These are phyloP conservation scores for Neurospora crassa DNA, from an alignment of 2,329 filamentous ascomycete genomes.

Conservation along the genomic window DNA sequence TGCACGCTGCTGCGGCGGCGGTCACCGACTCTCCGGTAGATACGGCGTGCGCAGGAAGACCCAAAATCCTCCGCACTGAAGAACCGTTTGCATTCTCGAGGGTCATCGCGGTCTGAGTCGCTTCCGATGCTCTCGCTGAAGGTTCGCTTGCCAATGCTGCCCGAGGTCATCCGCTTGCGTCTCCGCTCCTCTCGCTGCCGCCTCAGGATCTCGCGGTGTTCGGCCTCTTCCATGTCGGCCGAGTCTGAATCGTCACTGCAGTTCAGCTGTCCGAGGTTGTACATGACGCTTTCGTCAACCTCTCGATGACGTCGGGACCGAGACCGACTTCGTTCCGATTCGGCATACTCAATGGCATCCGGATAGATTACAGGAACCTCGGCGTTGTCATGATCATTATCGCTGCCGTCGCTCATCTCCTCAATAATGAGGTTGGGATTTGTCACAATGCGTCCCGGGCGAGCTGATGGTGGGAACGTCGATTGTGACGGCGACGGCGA, in stretches of 20 bases:
- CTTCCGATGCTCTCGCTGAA: conserved; percentile 41
- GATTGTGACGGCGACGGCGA: conserved; percentile 4
- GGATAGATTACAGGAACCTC: conserved; percentile 30
- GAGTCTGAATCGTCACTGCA: conserved; percentile 31
- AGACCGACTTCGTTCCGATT: conserved; percentile 32
- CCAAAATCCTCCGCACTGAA: conserved; percentile 31
- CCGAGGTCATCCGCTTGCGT: conserved; percentile 37
- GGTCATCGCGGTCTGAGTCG: conserved; percentile 35
- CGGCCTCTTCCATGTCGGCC: conserved; percentile 30
- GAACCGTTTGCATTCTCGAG: conserved; percentile 20
- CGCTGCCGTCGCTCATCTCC: conserved; percentile 35
- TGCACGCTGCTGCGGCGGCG: conserved; percentile 34
- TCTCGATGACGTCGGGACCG: conserved; percentile 20
- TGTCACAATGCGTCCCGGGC: conserved; percentile 10
- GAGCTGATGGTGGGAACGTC: not conserved
- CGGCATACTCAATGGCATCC: conserved; percentile 35
- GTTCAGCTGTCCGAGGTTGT: conserved; percentile 35
- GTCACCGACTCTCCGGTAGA: conserved; percentile 32
- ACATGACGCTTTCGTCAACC: conserved; percentile 34
- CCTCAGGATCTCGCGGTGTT: conserved; percentile 27
- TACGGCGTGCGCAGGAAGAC: conserved; percentile 34
- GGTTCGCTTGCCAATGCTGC: conserved; percentile 45
- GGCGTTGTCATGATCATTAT: conserved; percentile 33
- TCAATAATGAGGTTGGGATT: conserved; percentile 31
- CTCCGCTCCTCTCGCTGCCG: conserved; percentile 34